phyloP scores from a whole-genome alignment of 2,329 filamentous ascomycete species.

The Sarocladium brachiariae region DNA sequence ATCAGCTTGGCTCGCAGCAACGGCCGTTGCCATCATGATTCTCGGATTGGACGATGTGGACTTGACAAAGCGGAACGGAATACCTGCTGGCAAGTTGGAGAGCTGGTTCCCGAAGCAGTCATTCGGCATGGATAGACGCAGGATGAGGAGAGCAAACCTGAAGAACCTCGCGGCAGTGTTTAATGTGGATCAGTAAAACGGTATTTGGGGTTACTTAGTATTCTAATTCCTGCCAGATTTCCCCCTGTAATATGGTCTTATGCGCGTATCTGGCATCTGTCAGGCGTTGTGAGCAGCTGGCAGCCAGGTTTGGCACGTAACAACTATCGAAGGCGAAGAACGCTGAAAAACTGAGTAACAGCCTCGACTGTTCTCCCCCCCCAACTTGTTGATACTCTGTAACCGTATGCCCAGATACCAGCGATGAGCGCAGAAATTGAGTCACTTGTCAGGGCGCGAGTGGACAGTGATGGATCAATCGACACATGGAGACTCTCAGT shows the following conservation, averaged over 20 bases:
- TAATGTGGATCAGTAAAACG: too few relatives aligned
- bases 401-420: too few relatives aligned
- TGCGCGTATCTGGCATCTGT: too few relatives aligned
- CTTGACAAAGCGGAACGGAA: background rate
- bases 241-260: too few relatives aligned
- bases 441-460: background rate
- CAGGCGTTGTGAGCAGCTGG: background rate
- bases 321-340: too few relatives aligned
- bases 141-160: background rate
- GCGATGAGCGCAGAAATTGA: slow-evolving; percentile 11
- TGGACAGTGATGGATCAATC: background rate
- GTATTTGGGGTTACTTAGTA: too few relatives aligned
- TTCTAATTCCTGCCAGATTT: too few relatives aligned
- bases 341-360: too few relatives aligned
- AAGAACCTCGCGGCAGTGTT: background rate
- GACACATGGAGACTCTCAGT: slow-evolving; percentile 28
- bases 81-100: background rate
- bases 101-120: slow-evolving; percentile 3
- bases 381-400: too few relatives aligned
- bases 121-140: background rate
- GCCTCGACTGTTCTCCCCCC: too few relatives aligned
- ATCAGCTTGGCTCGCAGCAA: slow-evolving; percentile 1
- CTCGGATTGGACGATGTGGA: slow-evolving; percentile 1
- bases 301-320: too few relatives aligned
- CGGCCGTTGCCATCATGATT: slow-evolving; percentile 4